Evolutionary conservation across 2,329 filamentous ascomycete species (phyloP), one percentile per base, ranked within the genome.

Genomic region (Colletotrichum destructivum): DNA sequence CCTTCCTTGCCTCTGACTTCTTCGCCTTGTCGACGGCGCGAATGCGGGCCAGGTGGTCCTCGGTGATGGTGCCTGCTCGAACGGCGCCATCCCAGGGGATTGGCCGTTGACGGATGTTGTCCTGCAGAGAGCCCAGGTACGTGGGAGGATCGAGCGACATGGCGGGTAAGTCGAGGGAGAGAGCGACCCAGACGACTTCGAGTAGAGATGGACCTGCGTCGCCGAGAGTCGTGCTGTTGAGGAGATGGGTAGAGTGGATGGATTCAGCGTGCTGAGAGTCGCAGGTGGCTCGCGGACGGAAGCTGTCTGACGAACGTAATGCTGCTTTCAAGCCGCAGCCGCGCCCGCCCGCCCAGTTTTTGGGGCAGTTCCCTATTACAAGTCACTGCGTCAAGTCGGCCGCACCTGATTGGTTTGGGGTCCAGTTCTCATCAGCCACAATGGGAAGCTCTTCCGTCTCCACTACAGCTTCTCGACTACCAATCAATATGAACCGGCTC

Each of bases 61-160:
- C 96, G 70, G 94, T 97, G 84, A 99, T 93, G 79, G 94, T 96
- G 82, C 95, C 94, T 77, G 94, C 94, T 82, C 96, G 91, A 76
- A 97, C 94, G 78, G 96, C 95, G 78, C 96, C 96, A 84, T 98
- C 96, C 96, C 96, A 99, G 70, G 96, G 95, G 84, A 99, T 98
- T 75, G 95, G 95, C 76, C 96, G 91, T 80, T 94, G 93, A 80
- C 96, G 94, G 82, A 98, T 98, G 88, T 98, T 98, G 90, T 94
- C 97, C 87, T 98, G 95, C 77, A 98, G 89, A 76, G 94, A 96
- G 80, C 85, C 85, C 69, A 91, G 91, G 83, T 98, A 98, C 71
- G 94, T 93, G 71, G 95, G 95, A 77, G 94, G 93, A 81, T 98
- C 95, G 82, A 97, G 90, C 81, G 95, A 96, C 95, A 98, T 98